Conservation (phyloP, 2,329 filamentous ascomycete genomes). For the Rugonectria rugulosa region DNA sequence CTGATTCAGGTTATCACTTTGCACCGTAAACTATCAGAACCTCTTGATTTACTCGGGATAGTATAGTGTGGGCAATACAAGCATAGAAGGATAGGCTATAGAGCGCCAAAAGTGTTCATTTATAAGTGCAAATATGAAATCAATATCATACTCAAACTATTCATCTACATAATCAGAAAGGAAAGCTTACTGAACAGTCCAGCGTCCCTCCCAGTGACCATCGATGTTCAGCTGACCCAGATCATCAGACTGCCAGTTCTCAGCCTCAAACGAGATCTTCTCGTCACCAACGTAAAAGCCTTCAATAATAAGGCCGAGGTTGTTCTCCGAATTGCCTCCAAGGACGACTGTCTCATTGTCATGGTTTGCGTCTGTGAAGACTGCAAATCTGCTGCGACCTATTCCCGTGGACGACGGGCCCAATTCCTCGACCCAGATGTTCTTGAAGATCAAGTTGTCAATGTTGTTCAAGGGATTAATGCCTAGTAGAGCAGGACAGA, state of each 20-base stretch:
- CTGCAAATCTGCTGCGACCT: constrained; percentile 18
- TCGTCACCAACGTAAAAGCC: constrained; percentile 25
- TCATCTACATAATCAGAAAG: too few species aligned
- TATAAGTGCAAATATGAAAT: too few species aligned
- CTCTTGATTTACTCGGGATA: too few species aligned
- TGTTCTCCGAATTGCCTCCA: constrained; percentile 18
- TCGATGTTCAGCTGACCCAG: constrained; percentile 24
- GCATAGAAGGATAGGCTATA: too few species aligned
- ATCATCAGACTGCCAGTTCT: constrained; percentile 19
- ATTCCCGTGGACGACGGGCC: constrained; percentile 6
- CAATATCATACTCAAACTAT: too few species aligned
- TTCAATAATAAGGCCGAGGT: constrained; percentile 23
- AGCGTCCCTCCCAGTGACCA: constrained; percentile 17
- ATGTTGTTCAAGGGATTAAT: constrained; percentile 30
- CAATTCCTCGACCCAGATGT: constrained; percentile 23
- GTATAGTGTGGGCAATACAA: too few species aligned
- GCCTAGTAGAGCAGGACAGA: constrained; percentile 26
- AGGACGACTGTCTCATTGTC: constrained; percentile 17
- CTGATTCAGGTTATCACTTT: too few species aligned
- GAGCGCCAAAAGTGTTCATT: too few species aligned
- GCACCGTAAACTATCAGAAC: too few species aligned
- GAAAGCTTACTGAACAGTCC: constrained; percentile 5
- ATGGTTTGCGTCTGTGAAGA: constrained; percentile 20
- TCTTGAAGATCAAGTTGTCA: constrained; percentile 20
- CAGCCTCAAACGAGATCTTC: constrained; percentile 20